These are phyloP conservation scores for Cladosporium sp. DNA, from an alignment of 2,329 filamentous ascomycete genomes.

Conservation along the genomic window DNA sequence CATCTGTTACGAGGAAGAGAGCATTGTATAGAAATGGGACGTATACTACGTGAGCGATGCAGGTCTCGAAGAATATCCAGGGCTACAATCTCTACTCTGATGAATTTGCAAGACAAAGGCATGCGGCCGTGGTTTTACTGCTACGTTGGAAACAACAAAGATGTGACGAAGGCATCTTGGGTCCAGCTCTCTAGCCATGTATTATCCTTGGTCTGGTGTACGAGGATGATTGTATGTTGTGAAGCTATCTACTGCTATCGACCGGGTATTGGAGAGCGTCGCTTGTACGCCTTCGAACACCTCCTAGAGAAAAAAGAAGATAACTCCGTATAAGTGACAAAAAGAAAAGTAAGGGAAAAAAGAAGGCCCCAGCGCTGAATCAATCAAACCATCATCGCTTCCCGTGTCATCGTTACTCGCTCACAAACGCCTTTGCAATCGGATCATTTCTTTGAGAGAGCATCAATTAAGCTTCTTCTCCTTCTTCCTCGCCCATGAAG, in stretches of 20 bases:
- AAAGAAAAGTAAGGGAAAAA: neutral
- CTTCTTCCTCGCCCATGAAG: neutral
- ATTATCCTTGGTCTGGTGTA: neutral
- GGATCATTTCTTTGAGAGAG: neutral
- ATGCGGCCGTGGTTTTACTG: neutral
- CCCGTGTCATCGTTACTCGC: neutral
- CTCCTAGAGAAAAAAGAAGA: neutral
- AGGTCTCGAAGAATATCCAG: neutral
- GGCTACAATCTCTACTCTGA: neutral
- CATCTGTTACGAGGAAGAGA: neutral
- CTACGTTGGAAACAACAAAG: neutral
- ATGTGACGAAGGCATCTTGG: neutral
- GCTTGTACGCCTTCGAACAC: neutral
- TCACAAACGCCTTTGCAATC: neutral
- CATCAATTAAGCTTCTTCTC: neutral
- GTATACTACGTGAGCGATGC: neutral
- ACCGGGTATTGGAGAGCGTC: constrained; percentile 14
- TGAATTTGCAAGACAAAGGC: neutral
- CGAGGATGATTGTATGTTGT: neutral
- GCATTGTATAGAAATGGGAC: neutral
- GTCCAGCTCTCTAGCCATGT: neutral
- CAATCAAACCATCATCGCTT: neutral
- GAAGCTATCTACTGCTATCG: constrained; percentile 14
- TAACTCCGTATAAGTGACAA: neutral
- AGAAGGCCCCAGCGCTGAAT: neutral